These are phyloP conservation scores for Entonaema liquescens DNA, from an alignment of 495 filamentous ascomycete species.

Conservation along the genomic window DNA sequence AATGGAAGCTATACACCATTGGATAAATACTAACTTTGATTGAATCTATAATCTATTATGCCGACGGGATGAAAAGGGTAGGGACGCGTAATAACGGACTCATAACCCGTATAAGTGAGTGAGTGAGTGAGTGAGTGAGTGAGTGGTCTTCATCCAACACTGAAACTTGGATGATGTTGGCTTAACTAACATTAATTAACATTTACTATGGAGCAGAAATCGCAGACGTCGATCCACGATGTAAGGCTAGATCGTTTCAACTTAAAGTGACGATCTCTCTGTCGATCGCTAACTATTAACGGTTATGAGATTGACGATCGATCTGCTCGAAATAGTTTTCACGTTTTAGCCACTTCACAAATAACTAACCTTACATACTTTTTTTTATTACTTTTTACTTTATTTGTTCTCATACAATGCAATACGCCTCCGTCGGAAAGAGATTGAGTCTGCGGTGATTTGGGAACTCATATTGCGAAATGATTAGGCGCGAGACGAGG, in stretches of 20 bases:
- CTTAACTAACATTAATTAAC: not conserved
- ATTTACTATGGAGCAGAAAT: not conserved
- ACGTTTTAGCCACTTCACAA: not conserved
- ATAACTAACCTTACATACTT: not conserved
- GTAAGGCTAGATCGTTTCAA: slow-evolving; percentile 21
- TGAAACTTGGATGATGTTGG: slow-evolving; percentile 1
- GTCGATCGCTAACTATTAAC: slow-evolving; percentile 21
- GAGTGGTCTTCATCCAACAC: not conserved
- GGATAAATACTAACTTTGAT: too few species aligned
- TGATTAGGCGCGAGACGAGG: not conserved
- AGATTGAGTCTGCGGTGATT: not conserved
- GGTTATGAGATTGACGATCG: slow-evolving; percentile 17
- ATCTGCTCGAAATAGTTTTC: slow-evolving; percentile 1
- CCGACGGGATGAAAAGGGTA: not conserved
- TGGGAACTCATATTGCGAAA: not conserved
- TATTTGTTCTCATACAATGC: not conserved
- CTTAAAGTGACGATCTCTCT: slow-evolving; percentile 18
- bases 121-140: too few species aligned
- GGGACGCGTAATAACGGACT: too few species aligned
- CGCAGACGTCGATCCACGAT: slow-evolving; percentile 10
- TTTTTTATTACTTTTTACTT: not conserved
- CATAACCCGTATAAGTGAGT: not conserved
- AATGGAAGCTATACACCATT: too few species aligned
- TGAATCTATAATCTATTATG: too few species aligned
- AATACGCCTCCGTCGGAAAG: too few species aligned